Evolutionary conservation across 805 yeast species (phyloP), one percentile per base, ranked within the genome.

Genomic region (Candida ulmi): DNA sequence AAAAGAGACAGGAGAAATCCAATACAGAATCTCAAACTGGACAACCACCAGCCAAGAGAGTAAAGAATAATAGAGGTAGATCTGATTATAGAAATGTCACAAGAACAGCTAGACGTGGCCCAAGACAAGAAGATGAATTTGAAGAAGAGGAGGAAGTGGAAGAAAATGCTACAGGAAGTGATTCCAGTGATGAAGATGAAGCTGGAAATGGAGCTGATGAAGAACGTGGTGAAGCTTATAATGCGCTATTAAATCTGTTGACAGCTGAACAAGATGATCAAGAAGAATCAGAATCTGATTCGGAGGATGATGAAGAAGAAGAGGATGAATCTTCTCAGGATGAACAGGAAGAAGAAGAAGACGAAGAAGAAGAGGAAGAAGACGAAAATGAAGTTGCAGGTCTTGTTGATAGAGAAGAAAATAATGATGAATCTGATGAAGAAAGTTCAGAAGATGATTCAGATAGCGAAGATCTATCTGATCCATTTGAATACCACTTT

Each of bases 401-500:
- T 29, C 33, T 47, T 16, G 50, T 42, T 5, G 58, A 40, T 5
- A 57, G 46, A 8, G 52, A 47, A 3, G 47, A 40, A 5, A 57
- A 31, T 1, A 58, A 31, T 2, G 47, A 47, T 5, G 51, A 46
- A 18, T 55, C 51, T 16, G 50, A 54, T 34, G 52, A 50, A 30
- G 59, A 58, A 36, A 48, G 50, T 29, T 54, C 57, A 51, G 45
- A 62, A 46, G 41, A 55, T 41, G 53, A 28, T 13, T 52, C 17
- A 9, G 63, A 57, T 23, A 63, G 57, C 17, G 69, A 69, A 28
- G 66, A 62, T 35, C 70, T 63, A 11, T 56, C 61, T 8, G 96
- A 91, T 61, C 86, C 95, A 0, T 88, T 85, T 50, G 85, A 84
- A 44, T 54, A 62, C 11, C 98, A 90, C 58, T 90, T 83, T 60